phyloP scores from a whole-genome alignment of 1,139 yeast genomes.

The Suhomyces bolitotheri region DNA sequence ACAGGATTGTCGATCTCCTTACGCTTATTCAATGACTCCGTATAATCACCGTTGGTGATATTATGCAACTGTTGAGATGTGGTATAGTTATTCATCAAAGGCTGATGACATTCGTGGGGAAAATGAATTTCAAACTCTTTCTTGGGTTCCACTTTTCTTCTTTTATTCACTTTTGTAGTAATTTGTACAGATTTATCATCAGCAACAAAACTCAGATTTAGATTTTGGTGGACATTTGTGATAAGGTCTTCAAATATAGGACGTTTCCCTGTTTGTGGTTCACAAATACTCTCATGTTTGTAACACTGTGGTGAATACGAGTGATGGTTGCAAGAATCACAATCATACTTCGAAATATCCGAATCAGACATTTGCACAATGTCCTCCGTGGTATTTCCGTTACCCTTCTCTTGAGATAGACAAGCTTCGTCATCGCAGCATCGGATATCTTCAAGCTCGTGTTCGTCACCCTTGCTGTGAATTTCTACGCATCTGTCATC shows the following conservation, averaged over 20 bases:
- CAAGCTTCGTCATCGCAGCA: slow-evolving; percentile 11
- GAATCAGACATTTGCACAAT: not conserved
- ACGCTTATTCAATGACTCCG: not conserved
- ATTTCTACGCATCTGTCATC: slow-evolving; percentile 20
- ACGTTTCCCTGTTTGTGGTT: slow-evolving; percentile 24
- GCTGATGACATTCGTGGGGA: slow-evolving; percentile 44
- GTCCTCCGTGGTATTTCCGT: not conserved
- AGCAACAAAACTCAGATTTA: slow-evolving; percentile 17
- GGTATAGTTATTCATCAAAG: slow-evolving; percentile 4
- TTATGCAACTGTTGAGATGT: not conserved
- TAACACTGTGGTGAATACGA: not conserved
- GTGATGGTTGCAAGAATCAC: slow-evolving; percentile 4
- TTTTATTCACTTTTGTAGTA: slow-evolving; percentile 8
- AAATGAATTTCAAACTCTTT: slow-evolving; percentile 28
- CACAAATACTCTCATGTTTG: slow-evolving; percentile 28
- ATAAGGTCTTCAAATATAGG: slow-evolving; percentile 39
- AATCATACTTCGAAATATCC: too few species aligned
- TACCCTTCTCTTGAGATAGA: not conserved
- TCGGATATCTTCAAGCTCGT: slow-evolving; percentile 5
- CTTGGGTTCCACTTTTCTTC: slow-evolving; percentile 12
- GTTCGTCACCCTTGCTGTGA: slow-evolving; percentile 8
- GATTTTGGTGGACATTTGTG: slow-evolving; percentile 32
- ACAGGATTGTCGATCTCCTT: slow-evolving; percentile 22
- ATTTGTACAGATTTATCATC: not conserved
- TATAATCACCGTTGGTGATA: not conserved